A percentile compares a stretch with the other conserved stretches of the same genome.
phyloP scores from a whole-genome alignment of 2,329 filamentous ascomycete genomes.

The Pseudopithomyces chartarum region DNA sequence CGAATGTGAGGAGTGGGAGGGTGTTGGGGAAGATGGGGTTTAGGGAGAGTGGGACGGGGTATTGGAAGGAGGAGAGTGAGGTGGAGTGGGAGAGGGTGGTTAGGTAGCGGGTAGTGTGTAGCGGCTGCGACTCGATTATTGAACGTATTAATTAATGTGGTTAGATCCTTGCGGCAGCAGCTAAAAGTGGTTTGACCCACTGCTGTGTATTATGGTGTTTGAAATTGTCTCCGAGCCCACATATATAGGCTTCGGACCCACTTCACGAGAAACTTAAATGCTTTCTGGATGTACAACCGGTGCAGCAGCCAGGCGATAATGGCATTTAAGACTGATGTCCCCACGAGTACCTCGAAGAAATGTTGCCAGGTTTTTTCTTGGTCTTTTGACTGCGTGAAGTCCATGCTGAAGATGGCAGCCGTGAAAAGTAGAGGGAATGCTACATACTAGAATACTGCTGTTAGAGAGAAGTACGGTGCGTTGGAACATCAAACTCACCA shows the following conservation, averaged over 20 bases:
- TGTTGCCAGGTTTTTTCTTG: constrained; percentile 2
- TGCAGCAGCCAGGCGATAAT: constrained; percentile 13
- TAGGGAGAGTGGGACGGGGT: constrained; percentile 13
- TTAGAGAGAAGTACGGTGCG: not conserved
- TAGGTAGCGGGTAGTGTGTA: not conserved
- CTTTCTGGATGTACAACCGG: not conserved
- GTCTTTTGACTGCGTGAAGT: constrained; percentile 12
- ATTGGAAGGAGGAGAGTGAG: constrained; percentile 23
- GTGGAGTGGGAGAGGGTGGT: constrained; percentile 19
- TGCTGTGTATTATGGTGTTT: too few relatives aligned
- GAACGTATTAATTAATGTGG: too few relatives aligned
- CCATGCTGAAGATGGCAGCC: constrained; percentile 23
- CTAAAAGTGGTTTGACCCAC: too few relatives aligned
- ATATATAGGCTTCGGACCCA: not conserved
- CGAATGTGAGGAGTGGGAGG: constrained; percentile 25
- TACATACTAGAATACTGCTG: constrained; percentile 9
- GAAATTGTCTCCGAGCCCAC: not conserved
- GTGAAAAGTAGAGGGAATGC: constrained; percentile 22
- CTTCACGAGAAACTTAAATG: not conserved
- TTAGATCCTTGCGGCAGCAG: too few relatives aligned
- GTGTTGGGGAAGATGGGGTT: constrained; percentile 36
- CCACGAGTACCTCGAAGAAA: constrained; percentile 13
- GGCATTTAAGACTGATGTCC: constrained; percentile 13
- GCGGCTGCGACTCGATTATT: not conserved
- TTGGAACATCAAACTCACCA: constrained; percentile 11